Percentiles rank a stretch among this genome's conserved stretches.
These are phyloP conservation scores for Orbilia ellipsospora DNA, from an alignment of 2,329 filamentous ascomycete genomes.

Conservation along the genomic window DNA sequence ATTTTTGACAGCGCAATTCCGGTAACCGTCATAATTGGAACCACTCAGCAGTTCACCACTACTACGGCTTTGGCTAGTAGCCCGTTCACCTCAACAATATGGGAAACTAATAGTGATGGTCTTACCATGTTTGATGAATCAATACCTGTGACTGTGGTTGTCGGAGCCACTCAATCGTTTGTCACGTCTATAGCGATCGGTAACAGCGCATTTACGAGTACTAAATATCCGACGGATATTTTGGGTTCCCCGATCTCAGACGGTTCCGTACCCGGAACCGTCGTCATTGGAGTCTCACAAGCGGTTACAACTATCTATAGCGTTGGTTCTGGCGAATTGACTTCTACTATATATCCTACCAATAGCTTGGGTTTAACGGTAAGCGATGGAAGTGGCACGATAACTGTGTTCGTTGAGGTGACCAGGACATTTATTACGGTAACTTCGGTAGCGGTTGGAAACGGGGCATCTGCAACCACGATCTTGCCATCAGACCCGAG, in stretches of 20 bases:
- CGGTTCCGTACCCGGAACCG: not conserved
- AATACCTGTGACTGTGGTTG: not conserved
- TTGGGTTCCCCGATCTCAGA: not conserved
- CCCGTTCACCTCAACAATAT: not conserved
- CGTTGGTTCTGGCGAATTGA: not conserved
- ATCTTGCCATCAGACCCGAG: not conserved
- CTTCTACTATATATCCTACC: not conserved
- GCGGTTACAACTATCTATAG: not conserved
- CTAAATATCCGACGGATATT: not conserved
- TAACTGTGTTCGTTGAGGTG: not conserved
- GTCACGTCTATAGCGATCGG: not conserved
- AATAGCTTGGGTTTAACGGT: not conserved
- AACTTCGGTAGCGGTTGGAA: not conserved
- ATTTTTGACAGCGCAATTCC: not conserved
- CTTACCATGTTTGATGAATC: not conserved
- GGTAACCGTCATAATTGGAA: not conserved
- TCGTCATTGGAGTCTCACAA: not conserved
- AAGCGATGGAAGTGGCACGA: not conserved
- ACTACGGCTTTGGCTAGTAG: not conserved
- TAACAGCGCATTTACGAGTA: not conserved
- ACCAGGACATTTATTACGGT: not conserved
- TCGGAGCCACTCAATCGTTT: not conserved
- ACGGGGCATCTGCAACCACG: not conserved
- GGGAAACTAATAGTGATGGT: not conserved
- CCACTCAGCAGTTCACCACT: not conserved